Evolutionary conservation across 805 yeast species (phyloP), one percentile per base, ranked within the genome.

Genomic region (Sungouiozyma ichnusensis): DNA sequence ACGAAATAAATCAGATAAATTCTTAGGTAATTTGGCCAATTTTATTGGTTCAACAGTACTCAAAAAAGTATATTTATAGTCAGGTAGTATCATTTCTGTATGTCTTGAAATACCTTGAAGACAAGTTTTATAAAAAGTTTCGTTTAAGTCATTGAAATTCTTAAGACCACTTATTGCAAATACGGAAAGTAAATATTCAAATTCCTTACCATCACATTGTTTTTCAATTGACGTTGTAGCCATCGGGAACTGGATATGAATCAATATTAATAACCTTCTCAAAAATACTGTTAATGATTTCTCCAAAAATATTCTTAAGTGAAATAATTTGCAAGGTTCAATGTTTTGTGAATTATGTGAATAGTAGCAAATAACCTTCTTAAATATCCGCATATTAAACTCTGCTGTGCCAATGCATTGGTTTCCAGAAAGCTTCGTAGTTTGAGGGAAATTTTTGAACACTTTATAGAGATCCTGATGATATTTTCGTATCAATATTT

Each of bases 211-310:
- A 1, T 16, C 33, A 18, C 16, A 15, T 4, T 35, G 32, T 6
- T n/a, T 39, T 19, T 2, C 14, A 18, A 7, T 17, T 17, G 13
- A 19, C 27, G 19, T 11, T 15, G 11, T 20, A 13, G 33, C 19
- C 19, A 15, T 20, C 14, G 14, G 29, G 7, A 15, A 31, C 24
- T 11, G 15, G 11, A 15, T 32, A 33, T 16, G 35, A 14, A 18
- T 40, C 46, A 20, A 46, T 39, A 8, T 6, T 24, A 24, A 24
- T 11, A 24, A 18, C 32, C 54, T 48, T 34, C 49, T 46, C 4
- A 53, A 37, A 34, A 52, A 55, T n/a, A 52, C 43, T 13, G 39
- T 40, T 9, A 54, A 29, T 1, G 54, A 50, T 13, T 47, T 40
- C 27, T 29, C n/a, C 11, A 24, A 24, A 11, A 6, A 24, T 7